These are phyloP conservation scores for Apiotrichum sp. DNA, from an alignment of 1,284 basidiomycete genomes.

Conservation along the genomic window DNA sequence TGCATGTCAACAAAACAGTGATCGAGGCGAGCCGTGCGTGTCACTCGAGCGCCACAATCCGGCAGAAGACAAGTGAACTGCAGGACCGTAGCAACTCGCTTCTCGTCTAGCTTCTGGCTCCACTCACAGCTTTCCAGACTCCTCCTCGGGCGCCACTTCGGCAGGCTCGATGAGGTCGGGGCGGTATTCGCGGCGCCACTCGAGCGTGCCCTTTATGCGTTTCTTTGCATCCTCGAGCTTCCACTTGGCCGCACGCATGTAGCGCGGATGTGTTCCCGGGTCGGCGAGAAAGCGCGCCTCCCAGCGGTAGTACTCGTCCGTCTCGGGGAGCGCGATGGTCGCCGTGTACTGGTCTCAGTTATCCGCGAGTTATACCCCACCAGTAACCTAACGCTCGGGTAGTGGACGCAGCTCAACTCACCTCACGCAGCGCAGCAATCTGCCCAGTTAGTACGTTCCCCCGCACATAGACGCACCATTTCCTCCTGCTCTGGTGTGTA, in stretches of 20 bases:
- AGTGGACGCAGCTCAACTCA: conserved; percentile 32
- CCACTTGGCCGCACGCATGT: conserved; percentile 80
- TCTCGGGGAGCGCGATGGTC: conserved; percentile 57
- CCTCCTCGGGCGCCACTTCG: conserved; percentile 64
- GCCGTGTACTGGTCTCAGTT: conserved; percentile 56
- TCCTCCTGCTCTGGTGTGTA: conserved; percentile 58
- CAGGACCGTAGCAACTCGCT: too few species aligned
- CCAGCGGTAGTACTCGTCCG: conserved; percentile 66
- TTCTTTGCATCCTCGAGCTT: conserved; percentile 67
- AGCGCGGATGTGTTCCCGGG: conserved; percentile 67
- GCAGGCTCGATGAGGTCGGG: conserved; percentile 74
- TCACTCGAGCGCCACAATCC: too few species aligned
- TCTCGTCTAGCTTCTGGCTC: background rate
- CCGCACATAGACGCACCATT: background rate
- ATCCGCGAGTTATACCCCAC: too few species aligned
- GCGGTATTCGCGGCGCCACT: conserved; percentile 73
- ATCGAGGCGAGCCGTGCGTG: too few species aligned
- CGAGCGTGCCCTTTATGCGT: conserved; percentile 66
- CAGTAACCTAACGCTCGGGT: background rate
- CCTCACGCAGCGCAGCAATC: conserved; percentile 60
- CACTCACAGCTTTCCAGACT: conserved; percentile 79
- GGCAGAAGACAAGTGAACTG: too few species aligned
- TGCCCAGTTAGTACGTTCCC: conserved; percentile 25
- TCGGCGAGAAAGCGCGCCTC: conserved; percentile 67
- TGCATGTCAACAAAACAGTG: conserved; percentile 31